These are phyloP conservation scores for Tetrapyrgos nigripes DNA, from an alignment of 1,284 basidiomycete genomes.

Conservation along the genomic window DNA sequence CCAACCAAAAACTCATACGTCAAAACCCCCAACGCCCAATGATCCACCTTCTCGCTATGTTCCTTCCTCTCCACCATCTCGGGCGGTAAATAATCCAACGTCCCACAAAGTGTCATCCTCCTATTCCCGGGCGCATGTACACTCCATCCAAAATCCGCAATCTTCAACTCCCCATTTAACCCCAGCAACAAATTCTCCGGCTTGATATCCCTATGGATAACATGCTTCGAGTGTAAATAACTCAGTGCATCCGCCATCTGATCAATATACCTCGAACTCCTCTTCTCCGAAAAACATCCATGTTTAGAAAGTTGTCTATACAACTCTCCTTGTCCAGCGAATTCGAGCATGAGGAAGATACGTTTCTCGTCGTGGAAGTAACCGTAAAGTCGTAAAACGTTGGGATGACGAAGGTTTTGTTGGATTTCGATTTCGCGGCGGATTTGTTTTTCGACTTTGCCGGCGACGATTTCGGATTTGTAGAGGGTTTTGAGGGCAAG, in stretches of 20 bases:
- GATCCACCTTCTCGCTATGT: conserved; percentile 90
- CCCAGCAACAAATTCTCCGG: conserved; percentile 97
- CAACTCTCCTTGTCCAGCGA: conserved; percentile 69
- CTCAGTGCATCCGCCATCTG: conserved; percentile 98
- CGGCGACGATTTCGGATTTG: conserved; percentile 69
- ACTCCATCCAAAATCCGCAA: conserved; percentile 99
- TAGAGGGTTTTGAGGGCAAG: conserved; percentile 97
- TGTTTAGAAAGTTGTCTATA: conserved; percentile 94
- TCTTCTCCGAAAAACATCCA: conserved; percentile 32
- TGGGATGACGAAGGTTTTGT: conserved; percentile 93
- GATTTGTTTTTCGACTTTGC: conserved; percentile 65
- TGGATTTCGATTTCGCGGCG: conserved; percentile 99
- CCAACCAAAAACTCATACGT: conserved; percentile 96
- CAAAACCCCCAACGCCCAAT: conserved; percentile 97
- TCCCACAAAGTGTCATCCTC: conserved; percentile 91
- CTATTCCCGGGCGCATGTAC: conserved; percentile 96
- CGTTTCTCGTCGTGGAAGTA: conserved; percentile 74
- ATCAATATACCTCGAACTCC: conserved; percentile 78
- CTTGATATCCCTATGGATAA: conserved; percentile 99
- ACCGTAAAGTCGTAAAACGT: conserved; percentile 84
- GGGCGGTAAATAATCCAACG: conserved; percentile 96
- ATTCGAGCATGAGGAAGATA: conserved; percentile 73
- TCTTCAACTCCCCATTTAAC: conserved; percentile 97
- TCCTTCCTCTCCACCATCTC: conserved; percentile 96
- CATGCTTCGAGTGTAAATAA: conserved; percentile 95